Evolutionary conservation across 2,329 filamentous ascomycete species (phyloP).

Genomic region (Colletotrichum acutatum): DNA sequence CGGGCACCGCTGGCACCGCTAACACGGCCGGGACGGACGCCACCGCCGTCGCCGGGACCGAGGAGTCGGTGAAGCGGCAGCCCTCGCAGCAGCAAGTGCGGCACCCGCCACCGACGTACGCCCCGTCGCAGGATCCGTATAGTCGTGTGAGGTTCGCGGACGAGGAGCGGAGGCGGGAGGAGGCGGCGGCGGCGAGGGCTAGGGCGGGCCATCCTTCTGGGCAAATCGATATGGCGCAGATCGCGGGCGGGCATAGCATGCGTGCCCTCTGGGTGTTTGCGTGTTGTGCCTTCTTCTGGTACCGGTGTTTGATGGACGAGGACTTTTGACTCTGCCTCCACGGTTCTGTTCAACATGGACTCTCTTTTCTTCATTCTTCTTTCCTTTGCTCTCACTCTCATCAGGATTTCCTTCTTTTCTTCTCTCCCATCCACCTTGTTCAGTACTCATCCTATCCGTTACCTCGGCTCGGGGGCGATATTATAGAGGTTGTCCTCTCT

Average conservation of each 20-base stretch:
- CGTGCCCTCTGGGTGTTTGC: conserved; percentile 27
- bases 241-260: conserved; percentile 14
- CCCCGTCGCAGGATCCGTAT: conserved; percentile 10
- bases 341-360: neutral
- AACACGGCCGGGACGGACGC: conserved; percentile 6
- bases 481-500: neutral
- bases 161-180: conserved; percentile 9
- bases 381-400: neutral
- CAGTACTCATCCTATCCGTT: neutral
- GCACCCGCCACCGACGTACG: conserved; percentile 26
- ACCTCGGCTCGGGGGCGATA: neutral
- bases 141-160: conserved; percentile 28
- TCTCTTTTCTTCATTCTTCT: neutral
- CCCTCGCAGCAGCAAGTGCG: neutral
- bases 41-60: neutral
- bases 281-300: conserved; percentile 31
- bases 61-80: neutral
- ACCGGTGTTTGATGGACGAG: conserved; percentile 31
- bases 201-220: neutral
- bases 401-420: neutral
- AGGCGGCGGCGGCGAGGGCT: neutral
- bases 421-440: neutral
- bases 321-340: conserved; percentile 15
- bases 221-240: conserved; percentile 17
- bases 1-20: neutral